Base-by-base conservation (phyloP, 345 rosid species). In the Boechera stricta region DNA sequence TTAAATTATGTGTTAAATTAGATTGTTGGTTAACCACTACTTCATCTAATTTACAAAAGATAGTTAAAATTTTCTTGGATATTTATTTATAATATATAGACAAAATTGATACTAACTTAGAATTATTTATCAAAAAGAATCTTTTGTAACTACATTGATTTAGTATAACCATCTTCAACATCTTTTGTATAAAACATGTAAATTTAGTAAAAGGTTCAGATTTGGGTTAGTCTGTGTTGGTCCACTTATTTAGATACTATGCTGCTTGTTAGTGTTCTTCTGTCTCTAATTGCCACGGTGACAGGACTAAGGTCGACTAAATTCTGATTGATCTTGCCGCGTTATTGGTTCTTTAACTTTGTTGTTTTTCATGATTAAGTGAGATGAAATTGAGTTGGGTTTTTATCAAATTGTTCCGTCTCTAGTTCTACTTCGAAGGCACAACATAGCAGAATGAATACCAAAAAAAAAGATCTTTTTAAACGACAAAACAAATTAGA, bases 391-490 rank as follows among this genome's bases (percentile, higher is more conserved):
- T 10, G 44, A 10, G 44, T 41, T 2, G 11, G 2, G 41, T 36
- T 9, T 8, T 36, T 7, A 8, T 36, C 7, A 36, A 36, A 7
- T 41, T 44, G 45, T 26, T 41, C 1, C 2, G 12, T 28, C 3
- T 8, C 62, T 57, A 8, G 10, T 10, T 32, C 49, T 62, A 32
- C 4, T 12, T 26, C 4, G 9, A 16, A 32, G 42, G 8, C 18
- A 5, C 16, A 1, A 33, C 18, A 67, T 11, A 67, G 3, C 44
- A 32, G 11, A 48, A 18, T 16, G 32, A 3, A 39, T 75, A 75
- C 78, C 47, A 47, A 58, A 75, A 47, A 58, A 75, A 12, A 13
- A 12, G 44, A 56, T 53, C 10, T 55, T 28, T 53, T 26, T 13
- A 5, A 68, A 68, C 9, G 54, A 58, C 32, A 38, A 57, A 7